Percentiles rank a stretch among this genome's conserved stretches.
These are phyloP conservation scores for Pistacia vera DNA, from an alignment of 345 rosid genomes.

Conservation along the genomic window DNA sequence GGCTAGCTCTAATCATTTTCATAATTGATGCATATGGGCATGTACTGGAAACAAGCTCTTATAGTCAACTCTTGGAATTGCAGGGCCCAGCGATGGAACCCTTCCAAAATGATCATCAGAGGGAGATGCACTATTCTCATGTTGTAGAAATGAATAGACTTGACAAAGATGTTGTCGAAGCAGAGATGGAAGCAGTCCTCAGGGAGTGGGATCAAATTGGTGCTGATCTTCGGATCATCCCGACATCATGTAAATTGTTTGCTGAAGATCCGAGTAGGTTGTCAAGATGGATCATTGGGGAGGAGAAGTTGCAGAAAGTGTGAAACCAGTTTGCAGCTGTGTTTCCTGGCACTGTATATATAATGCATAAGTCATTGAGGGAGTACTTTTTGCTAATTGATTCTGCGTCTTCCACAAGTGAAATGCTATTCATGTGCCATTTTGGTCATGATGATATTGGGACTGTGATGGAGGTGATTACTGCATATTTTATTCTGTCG, in stretches of 20 bases:
- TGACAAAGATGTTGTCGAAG: slow-evolving; percentile 58
- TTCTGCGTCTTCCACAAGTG: slow-evolving; percentile 42
- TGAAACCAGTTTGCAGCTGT: slow-evolving; percentile 14
- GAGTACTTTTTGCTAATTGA: slow-evolving; percentile 47
- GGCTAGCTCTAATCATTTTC: neutral
- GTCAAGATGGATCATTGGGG: slow-evolving; percentile 73
- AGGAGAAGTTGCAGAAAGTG: slow-evolving; percentile 44
- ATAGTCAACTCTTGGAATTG: neutral
- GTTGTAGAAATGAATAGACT: slow-evolving; percentile 51
- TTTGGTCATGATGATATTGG: slow-evolving; percentile 24
- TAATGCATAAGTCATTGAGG: slow-evolving; percentile 49
- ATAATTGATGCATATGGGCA: neutral
- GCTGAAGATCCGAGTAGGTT: slow-evolving; percentile 70
- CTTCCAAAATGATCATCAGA: slow-evolving; percentile 63
- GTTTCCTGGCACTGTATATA: neutral
- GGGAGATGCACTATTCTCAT: slow-evolving; percentile 64
- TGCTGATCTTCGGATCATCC: slow-evolving; percentile 71
- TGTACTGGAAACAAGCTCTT: neutral
- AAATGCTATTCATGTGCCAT: slow-evolving; percentile 41
- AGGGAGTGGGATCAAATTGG: slow-evolving; percentile 64
- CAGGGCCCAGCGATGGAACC: slow-evolving; percentile 86
- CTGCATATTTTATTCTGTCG: no score
- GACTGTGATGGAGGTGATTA: no score
- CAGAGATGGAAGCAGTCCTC: slow-evolving; percentile 75
- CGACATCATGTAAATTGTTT: slow-evolving; percentile 55